Evolutionary conservation across 2,329 filamentous ascomycete species (phyloP).

Genomic region (Talaromyces piceae): DNA sequence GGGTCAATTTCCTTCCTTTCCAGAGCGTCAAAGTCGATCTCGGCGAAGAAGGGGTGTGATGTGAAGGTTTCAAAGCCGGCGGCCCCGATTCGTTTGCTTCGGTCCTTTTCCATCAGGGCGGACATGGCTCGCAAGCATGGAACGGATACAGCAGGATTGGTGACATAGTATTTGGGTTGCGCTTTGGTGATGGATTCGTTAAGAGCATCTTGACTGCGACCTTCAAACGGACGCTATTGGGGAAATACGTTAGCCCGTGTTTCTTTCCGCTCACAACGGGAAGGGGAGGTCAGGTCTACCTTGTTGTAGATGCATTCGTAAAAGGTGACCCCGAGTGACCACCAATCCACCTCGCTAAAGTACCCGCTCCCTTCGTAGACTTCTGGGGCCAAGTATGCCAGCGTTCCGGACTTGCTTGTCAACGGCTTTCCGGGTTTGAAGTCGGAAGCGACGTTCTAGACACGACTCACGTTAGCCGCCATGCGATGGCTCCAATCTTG

Average conservation of each 20-base stretch:
- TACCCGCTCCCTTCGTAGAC: slow-evolving; percentile 90
- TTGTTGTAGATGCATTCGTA: slow-evolving; percentile 99
- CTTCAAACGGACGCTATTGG: slow-evolving; percentile 79
- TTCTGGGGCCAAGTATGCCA: slow-evolving; percentile 92
- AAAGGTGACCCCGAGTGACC: slow-evolving; percentile 95
- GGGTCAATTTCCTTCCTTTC: slow-evolving; percentile 84
- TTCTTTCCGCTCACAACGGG: neutral
- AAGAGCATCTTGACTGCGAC: slow-evolving; percentile 72
- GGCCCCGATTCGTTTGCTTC: slow-evolving; percentile 72
- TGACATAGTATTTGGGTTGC: slow-evolving; percentile 82
- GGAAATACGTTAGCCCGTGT: neutral
- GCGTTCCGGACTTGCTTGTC: slow-evolving; percentile 91
- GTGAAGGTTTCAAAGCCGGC: slow-evolving; percentile 76
- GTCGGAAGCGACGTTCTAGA: slow-evolving; percentile 91
- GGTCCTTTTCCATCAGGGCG: slow-evolving; percentile 72
- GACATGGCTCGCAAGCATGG: slow-evolving; percentile 84
- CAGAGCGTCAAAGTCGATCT: slow-evolving; percentile 74
- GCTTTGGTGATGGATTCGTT: slow-evolving; percentile 74
- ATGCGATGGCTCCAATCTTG: neutral
- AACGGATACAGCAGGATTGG: slow-evolving; percentile 80
- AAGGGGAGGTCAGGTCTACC: slow-evolving; percentile 32
- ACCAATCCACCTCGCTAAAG: slow-evolving; percentile 89
- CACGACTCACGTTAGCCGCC: slow-evolving; percentile 10
- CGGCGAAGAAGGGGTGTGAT: slow-evolving; percentile 79
- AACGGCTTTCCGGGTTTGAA: slow-evolving; percentile 72